Evolutionary conservation across 2,329 filamentous ascomycete genomes (phyloP).

Genomic region (Ophiocordyceps robertsii): DNA sequence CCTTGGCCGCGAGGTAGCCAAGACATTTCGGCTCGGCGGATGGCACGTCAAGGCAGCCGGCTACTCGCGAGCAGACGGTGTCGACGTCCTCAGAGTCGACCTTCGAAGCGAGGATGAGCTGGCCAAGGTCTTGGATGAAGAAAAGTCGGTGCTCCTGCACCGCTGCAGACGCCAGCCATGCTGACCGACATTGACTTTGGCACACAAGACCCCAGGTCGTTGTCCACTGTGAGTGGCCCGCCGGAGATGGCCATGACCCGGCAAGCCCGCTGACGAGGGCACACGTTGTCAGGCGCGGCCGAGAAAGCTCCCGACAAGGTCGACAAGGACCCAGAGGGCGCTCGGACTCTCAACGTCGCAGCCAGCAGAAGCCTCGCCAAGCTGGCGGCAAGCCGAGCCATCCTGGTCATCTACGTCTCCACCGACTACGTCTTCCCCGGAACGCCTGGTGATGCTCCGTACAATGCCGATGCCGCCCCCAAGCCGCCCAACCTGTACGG

Average conservation of each 20-base stretch:
- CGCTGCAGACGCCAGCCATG: background rate
- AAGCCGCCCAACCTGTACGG: constrained; percentile 66
- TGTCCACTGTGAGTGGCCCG: constrained; percentile 55
- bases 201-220: constrained; percentile 55
- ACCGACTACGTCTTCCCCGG: constrained; percentile 75
- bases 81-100: constrained; percentile 49
- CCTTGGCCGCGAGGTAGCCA: constrained; percentile 65
- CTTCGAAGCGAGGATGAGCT: constrained; percentile 33
- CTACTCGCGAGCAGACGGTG: constrained; percentile 58
- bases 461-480: constrained; percentile 49
- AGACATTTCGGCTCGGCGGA: constrained; percentile 44
- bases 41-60: constrained; percentile 66
- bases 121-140: constrained; percentile 33
- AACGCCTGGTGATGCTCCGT: constrained; percentile 67
- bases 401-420: constrained; percentile 63
- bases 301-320: constrained; percentile 83
- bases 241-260: background rate
- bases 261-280: constrained; percentile 1
- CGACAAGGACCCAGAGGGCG: constrained; percentile 63
- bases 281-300: constrained; percentile 50
- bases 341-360: constrained; percentile 59
- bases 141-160: constrained; percentile 31
- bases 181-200: background rate
- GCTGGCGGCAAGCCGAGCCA: constrained; percentile 46
- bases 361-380: constrained; percentile 54